Evolutionary conservation across 1,139 yeast genomes (phyloP).

Genomic region (Yamadazyma diospyri): DNA sequence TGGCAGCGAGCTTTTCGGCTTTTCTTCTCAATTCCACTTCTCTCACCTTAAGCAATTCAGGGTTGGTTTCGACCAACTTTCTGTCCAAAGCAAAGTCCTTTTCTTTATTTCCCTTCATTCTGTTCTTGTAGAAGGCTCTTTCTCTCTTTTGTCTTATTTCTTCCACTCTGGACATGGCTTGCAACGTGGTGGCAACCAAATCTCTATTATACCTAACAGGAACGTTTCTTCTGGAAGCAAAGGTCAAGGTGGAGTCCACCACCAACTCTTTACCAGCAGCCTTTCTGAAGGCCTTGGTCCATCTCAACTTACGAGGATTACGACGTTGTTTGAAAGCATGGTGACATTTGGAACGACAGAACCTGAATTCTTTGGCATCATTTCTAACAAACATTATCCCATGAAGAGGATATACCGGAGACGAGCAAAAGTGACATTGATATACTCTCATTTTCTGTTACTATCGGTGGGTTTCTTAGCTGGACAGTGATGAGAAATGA

Average conservation of each 20-base stretch:
- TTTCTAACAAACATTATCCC: conserved; percentile 98
- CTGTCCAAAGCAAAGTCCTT: conserved; percentile 80
- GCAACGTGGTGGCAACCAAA: conserved; percentile 86
- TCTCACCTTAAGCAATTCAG: conserved; percentile 86
- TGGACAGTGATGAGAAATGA: conserved; percentile 1
- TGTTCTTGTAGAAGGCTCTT: conserved; percentile 96
- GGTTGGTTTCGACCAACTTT: conserved; percentile 83
- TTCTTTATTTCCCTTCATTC: conserved; percentile 97
- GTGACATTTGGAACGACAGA: conserved; percentile 98
- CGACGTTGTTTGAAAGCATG: conserved; percentile 97
- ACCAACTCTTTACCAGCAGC: conserved; percentile 99
- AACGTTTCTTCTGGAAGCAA: conserved; percentile 95
- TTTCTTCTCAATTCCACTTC: conserved; percentile 86
- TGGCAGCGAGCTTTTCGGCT: conserved; percentile 67
- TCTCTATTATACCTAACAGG: conserved; percentile 98
- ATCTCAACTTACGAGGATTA: conserved; percentile 94
- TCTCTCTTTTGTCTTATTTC: conserved; percentile 96
- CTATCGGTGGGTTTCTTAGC: neutral
- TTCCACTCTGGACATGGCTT: conserved; percentile 94
- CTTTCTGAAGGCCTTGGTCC: conserved; percentile 99
- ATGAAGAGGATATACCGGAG: conserved; percentile 96
- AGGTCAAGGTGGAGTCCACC: conserved; percentile 92
- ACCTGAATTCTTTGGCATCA: conserved; percentile 95
- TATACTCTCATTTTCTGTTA: conserved; percentile 71
- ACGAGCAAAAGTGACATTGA: conserved; percentile 95